Evolutionary conservation across 225 moss, liverwort and hornwort genomes (phyloP), one percentile per base, ranked within the genome.

Genomic region (Physcomitrium patens): DNA sequence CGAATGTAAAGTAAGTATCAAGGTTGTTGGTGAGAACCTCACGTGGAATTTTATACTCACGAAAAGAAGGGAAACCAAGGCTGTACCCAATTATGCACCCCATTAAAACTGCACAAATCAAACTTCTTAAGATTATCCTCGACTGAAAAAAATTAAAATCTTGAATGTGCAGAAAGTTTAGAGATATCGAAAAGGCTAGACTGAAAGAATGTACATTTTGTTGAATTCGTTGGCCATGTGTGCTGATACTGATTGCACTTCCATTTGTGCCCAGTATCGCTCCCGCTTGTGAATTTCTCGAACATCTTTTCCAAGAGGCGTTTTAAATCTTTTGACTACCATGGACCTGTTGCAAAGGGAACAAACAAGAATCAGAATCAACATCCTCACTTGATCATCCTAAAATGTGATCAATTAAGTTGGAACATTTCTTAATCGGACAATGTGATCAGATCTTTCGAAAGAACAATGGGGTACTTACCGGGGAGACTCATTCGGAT

Each of bases 161-260:
- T 49, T 57, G 19, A 18, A 7, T 9, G 57, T 9, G 17, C 57
- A 23, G 5, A 57, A 57, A 4, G 31, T 2, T 37, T 2, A 37
- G 31, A 43, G 10, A 61, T 10, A 12, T 49, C n/a, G 3, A 46
- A 12, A 41, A 59, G 48, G 12, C 3, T 37, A 20, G 24, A 37
- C 49, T 54, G 10, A 20, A n/a, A 69, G 51, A 41, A 24, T 64
- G n/a, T 76, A 87, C 87, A 69, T 79, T 16, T 70, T 69, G 70
- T 94, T 96, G 80, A 96, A 96, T 61, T 94, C 94, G 42, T 87
- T 82, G 4, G 96, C 96, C 96, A 96, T 92, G 3, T 89, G 96
- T 8, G 86, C 94, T 12, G 96, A 89, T 27, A 96, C 94, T 68
- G 94, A 85, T 76, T 96, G 96, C 28, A 94, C 96, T 73, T 96